phyloP scores from a whole-genome alignment of 1,284 basidiomycete genomes.

The Puccinia hordei region DNA sequence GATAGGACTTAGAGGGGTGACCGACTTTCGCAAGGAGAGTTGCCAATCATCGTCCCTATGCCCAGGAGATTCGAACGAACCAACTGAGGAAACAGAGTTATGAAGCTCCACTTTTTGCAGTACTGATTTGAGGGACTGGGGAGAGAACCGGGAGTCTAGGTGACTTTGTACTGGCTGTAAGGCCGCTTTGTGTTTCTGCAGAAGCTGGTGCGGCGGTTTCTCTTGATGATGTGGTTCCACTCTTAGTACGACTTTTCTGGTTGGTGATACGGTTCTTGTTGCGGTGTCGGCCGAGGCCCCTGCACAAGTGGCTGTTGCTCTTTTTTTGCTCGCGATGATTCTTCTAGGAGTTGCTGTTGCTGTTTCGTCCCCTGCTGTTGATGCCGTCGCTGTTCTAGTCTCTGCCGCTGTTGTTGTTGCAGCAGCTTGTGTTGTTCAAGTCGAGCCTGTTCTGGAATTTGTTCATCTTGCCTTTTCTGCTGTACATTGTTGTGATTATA shows the following conservation, averaged over 20 bases:
- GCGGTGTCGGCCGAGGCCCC: neutral
- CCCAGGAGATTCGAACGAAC: neutral
- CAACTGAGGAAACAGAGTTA: neutral
- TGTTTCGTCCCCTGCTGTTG: neutral
- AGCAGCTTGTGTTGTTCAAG: neutral
- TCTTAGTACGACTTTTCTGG: neutral
- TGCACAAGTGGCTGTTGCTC: neutral
- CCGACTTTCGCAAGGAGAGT: neutral
- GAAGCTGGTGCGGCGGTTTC: neutral
- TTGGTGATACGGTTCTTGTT: neutral
- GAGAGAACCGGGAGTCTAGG: neutral
- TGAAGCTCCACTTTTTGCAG: slow-evolving; percentile 1
- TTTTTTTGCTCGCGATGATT: neutral
- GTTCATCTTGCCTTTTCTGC: neutral
- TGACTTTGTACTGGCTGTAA: neutral
- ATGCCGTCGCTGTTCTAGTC: neutral
- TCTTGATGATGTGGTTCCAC: neutral
- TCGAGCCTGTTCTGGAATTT: neutral
- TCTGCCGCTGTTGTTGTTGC: neutral
- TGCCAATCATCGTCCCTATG: neutral
- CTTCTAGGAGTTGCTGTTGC: neutral
- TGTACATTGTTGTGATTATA: neutral
- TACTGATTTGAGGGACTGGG: neutral
- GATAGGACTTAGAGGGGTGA: neutral
- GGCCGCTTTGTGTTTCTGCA: neutral